A percentile compares a stretch with the other conserved stretches of the same genome.
Evolutionary conservation across 352 stramenopile genomes (phyloP).

Genomic region (Globisporangium emineosum): DNA sequence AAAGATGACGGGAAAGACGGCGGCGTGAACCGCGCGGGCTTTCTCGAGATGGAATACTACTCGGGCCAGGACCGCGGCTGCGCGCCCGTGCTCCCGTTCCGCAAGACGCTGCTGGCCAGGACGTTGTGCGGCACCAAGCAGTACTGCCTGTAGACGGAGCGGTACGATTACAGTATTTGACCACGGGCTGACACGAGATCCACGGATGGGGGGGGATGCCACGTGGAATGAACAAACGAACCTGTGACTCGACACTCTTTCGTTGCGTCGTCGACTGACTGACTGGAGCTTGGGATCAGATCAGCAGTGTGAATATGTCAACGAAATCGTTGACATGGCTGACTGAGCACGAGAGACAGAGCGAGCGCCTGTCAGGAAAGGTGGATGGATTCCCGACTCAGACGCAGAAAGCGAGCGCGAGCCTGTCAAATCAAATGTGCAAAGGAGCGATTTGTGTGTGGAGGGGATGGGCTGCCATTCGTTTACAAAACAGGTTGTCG

Average conservation of each 20-base stretch:
- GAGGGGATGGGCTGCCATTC: background rate
- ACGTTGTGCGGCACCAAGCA: slow-evolving; percentile 66
- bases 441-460: too few relatives aligned
- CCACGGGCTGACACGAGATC: background rate
- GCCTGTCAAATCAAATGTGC: background rate
- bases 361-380: background rate
- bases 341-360: background rate
- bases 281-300: background rate
- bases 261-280: background rate
- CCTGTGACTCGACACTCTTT: background rate
- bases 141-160: slow-evolving; percentile 49
- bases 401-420: background rate
- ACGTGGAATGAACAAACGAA: background rate
- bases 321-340: background rate
- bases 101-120: slow-evolving; percentile 53
- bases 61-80: slow-evolving; percentile 65
- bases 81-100: slow-evolving; percentile 45
- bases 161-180: too few relatives aligned
- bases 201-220: too few relatives aligned
- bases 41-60: slow-evolving; percentile 73
- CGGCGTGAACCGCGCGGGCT: slow-evolving; percentile 65
- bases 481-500: background rate
- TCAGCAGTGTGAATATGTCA: background rate
- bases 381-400: background rate
- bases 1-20: slow-evolving; percentile 71